Base-by-base conservation (phyloP, 2,329 filamentous ascomycete species). In the Penicillium olsonii region DNA sequence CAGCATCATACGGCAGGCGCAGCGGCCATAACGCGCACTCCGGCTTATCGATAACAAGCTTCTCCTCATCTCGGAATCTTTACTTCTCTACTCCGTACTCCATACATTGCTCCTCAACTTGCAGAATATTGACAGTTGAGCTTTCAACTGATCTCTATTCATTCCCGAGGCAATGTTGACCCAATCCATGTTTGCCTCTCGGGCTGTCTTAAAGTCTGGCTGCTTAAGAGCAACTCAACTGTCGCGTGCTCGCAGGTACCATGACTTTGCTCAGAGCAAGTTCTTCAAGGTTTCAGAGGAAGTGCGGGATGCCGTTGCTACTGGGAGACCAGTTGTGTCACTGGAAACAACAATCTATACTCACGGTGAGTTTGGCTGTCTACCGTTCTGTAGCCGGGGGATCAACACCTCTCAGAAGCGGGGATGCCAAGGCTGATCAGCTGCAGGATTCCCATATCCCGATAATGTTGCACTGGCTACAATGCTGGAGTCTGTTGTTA, bases 311-410 rank as follows among this genome's bases (percentile, higher is more conserved):
- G 92, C 92, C 33, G 70, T 96, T 40, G 78, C 83, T 35, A 81
- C 83, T 11, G 84, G 85, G 48, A 85, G 84, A 62, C 92, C 94
- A 0, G 86, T 99, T 4, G 92, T 99, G 10, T 94, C 92, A 14
- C 80, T 99, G 4, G 94, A 99, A 72, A 91, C 90, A 2, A 96
- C 94, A 4, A 97, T 99, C 61, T 97, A 99, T 72, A 99, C 94
- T 1, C 94, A 99, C 73, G 92, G 91, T 78, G 70, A 44, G 62
- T 47, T 22, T 31, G 14, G n/a, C 17, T 35, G 5, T 29, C 15
- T 26, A 31, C 11, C 18, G n/a, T n/a, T n/a, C n/a, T n/a, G n/a
- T 22, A 20, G 2, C 4, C 42, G 15, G 9, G n/a, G 26, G 17
- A 22, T 37, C 10, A 22, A 18, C 20, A 19, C 8, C 34, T 12